These are phyloP conservation scores for Achlya hypogyna DNA, from an alignment of 352 stramenopile species.

Conservation along the genomic window DNA sequence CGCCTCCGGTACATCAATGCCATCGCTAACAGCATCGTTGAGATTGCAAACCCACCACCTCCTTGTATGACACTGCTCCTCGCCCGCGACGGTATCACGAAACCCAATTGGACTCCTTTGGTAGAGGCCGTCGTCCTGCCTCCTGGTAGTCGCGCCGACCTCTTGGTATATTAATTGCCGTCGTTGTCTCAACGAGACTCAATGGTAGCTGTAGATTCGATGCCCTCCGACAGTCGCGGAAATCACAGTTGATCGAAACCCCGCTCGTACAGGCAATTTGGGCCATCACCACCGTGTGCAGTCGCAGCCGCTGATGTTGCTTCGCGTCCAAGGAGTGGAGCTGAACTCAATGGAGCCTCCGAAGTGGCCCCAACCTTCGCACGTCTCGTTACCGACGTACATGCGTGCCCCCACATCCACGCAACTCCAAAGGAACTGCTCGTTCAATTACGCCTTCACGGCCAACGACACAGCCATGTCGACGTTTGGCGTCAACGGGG, in stretches of 20 bases:
- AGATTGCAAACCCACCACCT: conserved; percentile 39
- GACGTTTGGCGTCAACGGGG: conserved; percentile 9
- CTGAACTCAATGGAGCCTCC: conserved; percentile 27
- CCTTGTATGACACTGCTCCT: conserved; percentile 49
- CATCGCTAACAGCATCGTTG: conserved; percentile 72
- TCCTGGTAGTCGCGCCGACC: conserved; percentile 52
- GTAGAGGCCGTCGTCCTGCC: conserved; percentile 52
- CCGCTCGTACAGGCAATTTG: conserved; percentile 45
- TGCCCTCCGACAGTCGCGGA: background rate
- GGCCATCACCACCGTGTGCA: conserved; percentile 60
- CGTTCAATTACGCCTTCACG: conserved; percentile 57
- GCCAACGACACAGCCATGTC: background rate
- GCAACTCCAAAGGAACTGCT: conserved; percentile 38
- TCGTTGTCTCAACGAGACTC: background rate
- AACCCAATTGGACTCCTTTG: conserved; percentile 26
- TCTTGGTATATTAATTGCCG: conserved; percentile 37
- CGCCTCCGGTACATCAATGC: conserved; percentile 63
- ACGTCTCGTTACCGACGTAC: conserved; percentile 39
- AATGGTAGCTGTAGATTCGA: conserved; percentile 32
- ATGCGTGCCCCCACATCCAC: conserved; percentile 36
- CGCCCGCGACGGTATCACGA: conserved; percentile 65
- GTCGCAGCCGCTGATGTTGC: conserved; percentile 48
- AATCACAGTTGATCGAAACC: conserved; percentile 43
- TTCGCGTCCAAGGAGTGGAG: conserved; percentile 26
- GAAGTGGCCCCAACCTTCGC: conserved; percentile 23